A percentile compares a stretch with the other conserved stretches of the same genome.
These are phyloP conservation scores for Aspergillus campestris DNA, from an alignment of 495 filamentous ascomycete species.

Conservation along the genomic window DNA sequence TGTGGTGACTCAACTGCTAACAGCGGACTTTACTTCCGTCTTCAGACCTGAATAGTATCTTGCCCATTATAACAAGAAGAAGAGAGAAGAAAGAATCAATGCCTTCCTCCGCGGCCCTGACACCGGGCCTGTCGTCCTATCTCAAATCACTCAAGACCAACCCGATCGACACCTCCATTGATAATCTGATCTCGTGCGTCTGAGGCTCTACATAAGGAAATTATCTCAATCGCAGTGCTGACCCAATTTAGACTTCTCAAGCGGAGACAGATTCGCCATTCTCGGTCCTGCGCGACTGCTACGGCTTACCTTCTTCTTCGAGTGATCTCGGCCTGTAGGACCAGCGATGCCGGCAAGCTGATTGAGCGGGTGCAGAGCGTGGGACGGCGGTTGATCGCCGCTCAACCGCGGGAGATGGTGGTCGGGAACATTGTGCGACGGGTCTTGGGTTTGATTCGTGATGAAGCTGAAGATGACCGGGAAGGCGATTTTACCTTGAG, in stretches of 20 bases:
- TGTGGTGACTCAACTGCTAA: no score
- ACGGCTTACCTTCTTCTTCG: constrained; percentile 79
- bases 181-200: constrained; percentile 69
- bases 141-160: constrained; percentile 67
- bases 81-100: constrained; percentile 21
- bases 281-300: constrained; percentile 80
- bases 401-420: constrained; percentile 80
- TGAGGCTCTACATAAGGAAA: not conserved
- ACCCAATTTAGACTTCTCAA: constrained; percentile 62
- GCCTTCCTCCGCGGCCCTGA: constrained; percentile 41
- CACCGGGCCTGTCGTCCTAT: constrained; percentile 66
- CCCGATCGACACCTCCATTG: constrained; percentile 69
- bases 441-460: constrained; percentile 81
- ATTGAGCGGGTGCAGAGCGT: constrained; percentile 67
- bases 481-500: constrained; percentile 55
- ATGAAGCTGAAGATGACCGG: constrained; percentile 76
- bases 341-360: constrained; percentile 64
- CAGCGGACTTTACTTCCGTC: no score
- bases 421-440: constrained; percentile 91
- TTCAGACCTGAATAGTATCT: not conserved
- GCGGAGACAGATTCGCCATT: constrained; percentile 77
- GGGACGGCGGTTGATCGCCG: constrained; percentile 63
- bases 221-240: not conserved
- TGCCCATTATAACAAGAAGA: not conserved
- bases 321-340: constrained; percentile 62